Conservation (phyloP, 2,329 filamentous ascomycete species). For the Chaetothyriales sp. region DNA sequence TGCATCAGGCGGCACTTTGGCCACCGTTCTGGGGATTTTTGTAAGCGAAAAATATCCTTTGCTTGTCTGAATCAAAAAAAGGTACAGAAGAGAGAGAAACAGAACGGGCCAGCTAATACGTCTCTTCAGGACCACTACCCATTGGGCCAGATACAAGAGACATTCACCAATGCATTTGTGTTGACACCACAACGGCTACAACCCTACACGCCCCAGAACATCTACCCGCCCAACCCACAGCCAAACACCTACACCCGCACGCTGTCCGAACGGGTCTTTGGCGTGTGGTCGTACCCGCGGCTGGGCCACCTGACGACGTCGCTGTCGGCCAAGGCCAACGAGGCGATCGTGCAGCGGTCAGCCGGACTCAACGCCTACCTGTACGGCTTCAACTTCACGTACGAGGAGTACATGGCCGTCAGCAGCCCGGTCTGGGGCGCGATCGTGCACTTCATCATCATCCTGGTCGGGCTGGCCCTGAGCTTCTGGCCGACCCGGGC, state of each 20-base stretch:
- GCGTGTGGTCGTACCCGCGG: conserved; percentile 38
- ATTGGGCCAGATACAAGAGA: conserved; percentile 6
- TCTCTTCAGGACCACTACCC: conserved; percentile 17
- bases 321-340: conserved; percentile 37
- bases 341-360: conserved; percentile 43
- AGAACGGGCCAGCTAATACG: not conserved
- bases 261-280: conserved; percentile 31
- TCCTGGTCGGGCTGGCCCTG: conserved; percentile 32
- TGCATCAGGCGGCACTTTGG: conserved; percentile 46
- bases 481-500: conserved; percentile 39
- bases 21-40: conserved; percentile 47
- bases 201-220: conserved; percentile 28
- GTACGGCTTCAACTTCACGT: conserved; percentile 44
- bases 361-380: conserved; percentile 43
- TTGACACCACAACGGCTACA: conserved; percentile 27
- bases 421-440: conserved; percentile 34
- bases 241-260: conserved; percentile 23
- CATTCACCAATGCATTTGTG: conserved; percentile 11
- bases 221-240: conserved; percentile 33
- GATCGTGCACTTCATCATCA: conserved; percentile 34
- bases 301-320: conserved; percentile 44
- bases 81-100: too few species aligned
- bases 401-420: conserved; percentile 41
- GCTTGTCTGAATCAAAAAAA: not conserved
- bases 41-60: not conserved